Evolutionary conservation across 1,284 basidiomycete species (phyloP), one percentile per base, ranked within the genome.

Genomic region (Agroathelia rolfsii): DNA sequence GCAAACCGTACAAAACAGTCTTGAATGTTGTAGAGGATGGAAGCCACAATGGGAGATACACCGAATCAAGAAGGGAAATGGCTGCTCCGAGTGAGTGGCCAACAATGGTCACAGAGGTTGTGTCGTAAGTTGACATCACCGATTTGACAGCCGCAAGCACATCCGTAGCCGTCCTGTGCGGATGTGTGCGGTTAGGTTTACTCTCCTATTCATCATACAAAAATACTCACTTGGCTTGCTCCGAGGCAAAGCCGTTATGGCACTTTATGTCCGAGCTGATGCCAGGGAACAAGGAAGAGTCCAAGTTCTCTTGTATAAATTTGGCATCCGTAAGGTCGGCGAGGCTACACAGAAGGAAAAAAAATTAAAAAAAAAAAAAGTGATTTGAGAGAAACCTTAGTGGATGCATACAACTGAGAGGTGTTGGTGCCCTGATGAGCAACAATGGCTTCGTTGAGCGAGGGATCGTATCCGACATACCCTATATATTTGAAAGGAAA

Each of bases 31-130:
- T 57, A 3, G 37, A 43, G 0, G 46, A 33, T 8, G 62, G 55
- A 4, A 73, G 50, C 36, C 67, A 61, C 14, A 66, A 45, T 3
- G 61, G 59, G 9, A 73, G 52, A 44, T 61, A 66, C n/a, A 69
- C 55, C 0, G 61, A 50, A 41, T 66, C 63, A 12, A 73, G 52
- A 10, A 70, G 51, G 1, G 66, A 48, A 34, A 72, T 53, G 1
- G 69, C 69, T 7, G 60, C 69, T 48, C 65, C 64, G 34, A 65
- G 52, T 6, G 62, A 64, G 32, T 64, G 62, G 0, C 60, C 61
- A 14, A 58, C 53, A 0, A 51, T 37, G 1, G 56, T 55, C 12
- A 66, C 52, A 3, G 48, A 37, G 5, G 41, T 50, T 0, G 55
- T 43, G 9, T 42, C 38, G 33, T 53, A 50, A 19, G 19, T 35